A percentile compares a stretch with the other conserved stretches of the same genome.
These are phyloP conservation scores for Fusarium ambrosium DNA, from an alignment of 2,329 filamentous ascomycete species.

Conservation along the genomic window DNA sequence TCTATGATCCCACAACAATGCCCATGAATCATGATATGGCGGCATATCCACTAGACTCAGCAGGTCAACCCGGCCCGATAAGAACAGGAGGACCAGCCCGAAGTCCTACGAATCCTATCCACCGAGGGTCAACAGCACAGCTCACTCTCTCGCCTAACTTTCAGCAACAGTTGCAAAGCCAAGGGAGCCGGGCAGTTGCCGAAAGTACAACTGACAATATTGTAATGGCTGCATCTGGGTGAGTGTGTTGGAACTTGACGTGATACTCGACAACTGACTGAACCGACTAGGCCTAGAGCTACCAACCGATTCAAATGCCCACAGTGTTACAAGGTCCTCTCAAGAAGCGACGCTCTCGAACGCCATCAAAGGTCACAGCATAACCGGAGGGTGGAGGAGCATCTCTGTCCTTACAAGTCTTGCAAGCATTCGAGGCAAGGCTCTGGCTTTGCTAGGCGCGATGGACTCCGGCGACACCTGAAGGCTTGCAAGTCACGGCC, in stretches of 20 bases:
- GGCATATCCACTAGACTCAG: too few relatives aligned
- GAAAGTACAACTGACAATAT: background rate
- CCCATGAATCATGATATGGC: too few relatives aligned
- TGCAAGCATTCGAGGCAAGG: background rate
- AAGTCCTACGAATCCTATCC: background rate
- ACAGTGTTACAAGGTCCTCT: background rate
- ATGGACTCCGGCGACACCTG: background rate
- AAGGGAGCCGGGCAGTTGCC: rapidly evolving
- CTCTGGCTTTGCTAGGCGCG: too few relatives aligned
- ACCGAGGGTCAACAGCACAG: background rate
- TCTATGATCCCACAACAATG: background rate
- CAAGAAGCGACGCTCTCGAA: background rate
- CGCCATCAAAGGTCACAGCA: constrained; percentile 1
- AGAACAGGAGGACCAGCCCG: too few relatives aligned
- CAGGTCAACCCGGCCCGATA: too few relatives aligned
- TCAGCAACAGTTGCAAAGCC: background rate
- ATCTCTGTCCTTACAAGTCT: background rate
- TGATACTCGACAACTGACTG: background rate
- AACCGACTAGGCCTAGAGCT: background rate
- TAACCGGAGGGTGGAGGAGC: background rate
- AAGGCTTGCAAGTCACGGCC: background rate
- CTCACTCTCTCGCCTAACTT: rapidly evolving
- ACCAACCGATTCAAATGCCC: background rate
- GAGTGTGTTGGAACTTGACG: background rate
- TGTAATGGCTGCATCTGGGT: background rate